phyloP scores from a whole-genome alignment of 2,329 filamentous ascomycete species.

The Neonectria punicea region DNA sequence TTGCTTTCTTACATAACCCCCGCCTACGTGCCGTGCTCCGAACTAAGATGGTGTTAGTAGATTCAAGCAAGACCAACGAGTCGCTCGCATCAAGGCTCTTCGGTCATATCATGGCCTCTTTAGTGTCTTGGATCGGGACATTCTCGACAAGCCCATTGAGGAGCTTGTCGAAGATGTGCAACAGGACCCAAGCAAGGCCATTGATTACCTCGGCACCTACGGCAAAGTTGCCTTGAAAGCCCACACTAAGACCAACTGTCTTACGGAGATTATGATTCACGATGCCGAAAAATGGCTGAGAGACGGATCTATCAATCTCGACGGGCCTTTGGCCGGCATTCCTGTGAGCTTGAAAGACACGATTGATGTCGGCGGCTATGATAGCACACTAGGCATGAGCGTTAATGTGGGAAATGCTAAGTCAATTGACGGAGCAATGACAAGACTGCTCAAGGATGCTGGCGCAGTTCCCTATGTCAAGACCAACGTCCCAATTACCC shows the following conservation, averaged over 20 bases:
- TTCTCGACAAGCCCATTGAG: conserved; percentile 79
- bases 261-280: conserved; percentile 86
- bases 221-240: conserved; percentile 86
- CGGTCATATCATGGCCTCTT: conserved; percentile 73
- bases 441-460: conserved; percentile 83
- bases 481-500: conserved; percentile 87
- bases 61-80: conserved; percentile 82
- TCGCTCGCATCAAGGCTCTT: conserved; percentile 74
- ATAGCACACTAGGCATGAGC: conserved; percentile 84
- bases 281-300: conserved; percentile 79
- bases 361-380: conserved; percentile 83
- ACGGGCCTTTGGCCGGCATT: conserved; percentile 86
- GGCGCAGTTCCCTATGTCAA: conserved; percentile 93
- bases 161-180: conserved; percentile 83
- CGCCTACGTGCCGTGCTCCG: neutral
- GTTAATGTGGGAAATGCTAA: conserved; percentile 75
- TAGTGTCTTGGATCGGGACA: conserved; percentile 70
- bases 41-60: conserved; percentile 63
- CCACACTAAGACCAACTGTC: conserved; percentile 87
- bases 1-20: conserved; percentile 12
- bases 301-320: conserved; percentile 71
- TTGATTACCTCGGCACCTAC: conserved; percentile 84
- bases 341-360: conserved; percentile 87
- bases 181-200: conserved; percentile 69
- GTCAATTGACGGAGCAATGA: conserved; percentile 75